Base-by-base conservation (phyloP, 805 yeast species). In the Candida michaelii region DNA sequence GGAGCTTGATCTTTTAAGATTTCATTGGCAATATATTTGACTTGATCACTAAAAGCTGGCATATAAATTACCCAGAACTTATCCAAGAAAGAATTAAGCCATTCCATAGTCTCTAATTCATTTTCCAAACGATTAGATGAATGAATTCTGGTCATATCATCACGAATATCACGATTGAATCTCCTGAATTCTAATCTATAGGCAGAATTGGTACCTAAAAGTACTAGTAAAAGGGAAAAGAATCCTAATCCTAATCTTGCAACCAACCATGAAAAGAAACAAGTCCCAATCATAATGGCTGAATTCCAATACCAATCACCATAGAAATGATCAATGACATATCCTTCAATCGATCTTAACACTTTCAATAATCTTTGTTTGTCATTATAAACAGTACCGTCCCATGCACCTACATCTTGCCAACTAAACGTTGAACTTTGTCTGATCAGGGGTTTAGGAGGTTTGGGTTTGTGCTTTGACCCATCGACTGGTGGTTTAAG, bases 51-150 rank as follows among this genome's bases (percentile, higher is more conserved):
- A 39, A 86, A 68, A 0, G 86, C 89, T 24, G 93, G 91, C 95
- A 86, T 86, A 55, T 86, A 86, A 47, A 86, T 84, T 44, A 85
- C 86, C 95, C 95, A 86, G 56, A 86, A 85, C 63, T 86, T 86
- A 33, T 82, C 82, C 58, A 86, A 63, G 55, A 86, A 85, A 17
- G 82, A 76, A 55, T 86, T 86, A 54, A 86, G 60, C 95, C 95
- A 86, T 46, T 82, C 79, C 79, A 86, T 84, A 7, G 90, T 81
- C 64, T 86, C 95, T 42, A 74, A 58, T 52, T 74, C 76, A 36
- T 76, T 73, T 44, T 81, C 86, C 47, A 86, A 65, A 30, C 80
- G 70, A 58, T 83, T 85, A 37, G 72, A 67, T n/a, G 88, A 78
- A 19, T 74, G 69, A 35, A 76, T 62, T 66, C 95, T 76, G 40